phyloP scores from a whole-genome alignment of 23 red algal genomes.

The Gracilaria domingensis region DNA sequence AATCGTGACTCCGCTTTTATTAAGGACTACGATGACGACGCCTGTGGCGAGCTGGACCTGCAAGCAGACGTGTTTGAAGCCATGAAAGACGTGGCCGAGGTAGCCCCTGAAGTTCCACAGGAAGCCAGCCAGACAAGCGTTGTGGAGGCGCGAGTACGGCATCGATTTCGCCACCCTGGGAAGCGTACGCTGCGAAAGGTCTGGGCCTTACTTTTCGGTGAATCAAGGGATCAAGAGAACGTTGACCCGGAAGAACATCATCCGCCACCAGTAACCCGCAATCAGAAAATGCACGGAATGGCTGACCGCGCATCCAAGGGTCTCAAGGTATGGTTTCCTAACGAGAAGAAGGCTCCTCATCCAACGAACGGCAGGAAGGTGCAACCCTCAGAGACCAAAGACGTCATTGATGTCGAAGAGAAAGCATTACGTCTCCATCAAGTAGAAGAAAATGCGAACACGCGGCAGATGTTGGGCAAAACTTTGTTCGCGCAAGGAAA shows the following conservation, averaged over 20 bases:
- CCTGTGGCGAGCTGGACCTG: slow-evolving; percentile 60
- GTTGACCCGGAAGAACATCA: background rate
- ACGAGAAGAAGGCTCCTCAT: slow-evolving; percentile 27
- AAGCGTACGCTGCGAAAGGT: slow-evolving; percentile 45
- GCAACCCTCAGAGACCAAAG: slow-evolving; percentile 44
- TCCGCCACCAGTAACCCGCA: slow-evolving; percentile 21
- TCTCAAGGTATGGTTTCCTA: slow-evolving; percentile 69
- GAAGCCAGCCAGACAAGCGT: slow-evolving; percentile 10
- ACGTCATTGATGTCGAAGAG: slow-evolving; percentile 52
- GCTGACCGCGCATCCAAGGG: slow-evolving; percentile 42
- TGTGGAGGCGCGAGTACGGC: background rate
- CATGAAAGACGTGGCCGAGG: slow-evolving; percentile 67
- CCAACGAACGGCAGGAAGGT: slow-evolving; percentile 50
- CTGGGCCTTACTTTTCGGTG: slow-evolving; percentile 59
- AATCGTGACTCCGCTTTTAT: slow-evolving; percentile 56
- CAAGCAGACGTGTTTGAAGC: slow-evolving; percentile 83
- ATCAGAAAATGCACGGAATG: slow-evolving; percentile 54
- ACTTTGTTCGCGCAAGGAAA: slow-evolving; percentile 71
- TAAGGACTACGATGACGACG: slow-evolving; percentile 76
- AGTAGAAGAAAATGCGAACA: slow-evolving; percentile 81
- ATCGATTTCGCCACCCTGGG: slow-evolving; percentile 26
- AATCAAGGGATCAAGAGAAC: slow-evolving; percentile 37
- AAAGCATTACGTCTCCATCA: slow-evolving; percentile 54
- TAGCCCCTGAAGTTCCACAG: background rate
- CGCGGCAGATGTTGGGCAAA: slow-evolving; percentile 71